Conservation (phyloP, 139 green algal species). For the Micractinium conductrix region DNA sequence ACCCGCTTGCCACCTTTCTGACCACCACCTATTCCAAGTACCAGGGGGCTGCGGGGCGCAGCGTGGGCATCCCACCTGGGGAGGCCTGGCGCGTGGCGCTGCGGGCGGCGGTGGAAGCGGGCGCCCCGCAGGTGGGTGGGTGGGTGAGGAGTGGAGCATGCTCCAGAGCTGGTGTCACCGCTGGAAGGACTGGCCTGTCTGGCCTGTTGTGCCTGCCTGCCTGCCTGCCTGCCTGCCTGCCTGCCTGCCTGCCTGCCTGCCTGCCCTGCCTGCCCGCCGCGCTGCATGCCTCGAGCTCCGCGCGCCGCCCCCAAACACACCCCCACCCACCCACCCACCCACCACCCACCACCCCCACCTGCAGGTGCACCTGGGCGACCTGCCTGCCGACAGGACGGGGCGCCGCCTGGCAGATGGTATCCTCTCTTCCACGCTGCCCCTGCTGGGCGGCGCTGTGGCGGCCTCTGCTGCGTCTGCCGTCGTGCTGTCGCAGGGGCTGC, state of each 20-base stretch:
- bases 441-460: slow-evolving; percentile 19
- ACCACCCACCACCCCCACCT: not conserved
- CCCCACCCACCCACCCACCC: not conserved
- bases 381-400: slow-evolving; percentile 51
- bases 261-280: no score
- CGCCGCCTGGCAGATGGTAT: slow-evolving; percentile 60
- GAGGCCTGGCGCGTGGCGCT: slow-evolving; percentile 79
- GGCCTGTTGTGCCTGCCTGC: no score
- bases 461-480: slow-evolving; percentile 21
- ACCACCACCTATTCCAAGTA: slow-evolving; percentile 56
- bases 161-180: not conserved
- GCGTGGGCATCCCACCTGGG: slow-evolving; percentile 62
- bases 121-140: slow-evolving; percentile 44
- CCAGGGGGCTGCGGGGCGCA: slow-evolving; percentile 54
- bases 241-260: no score
- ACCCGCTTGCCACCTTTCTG: slow-evolving; percentile 48
- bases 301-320: no score
- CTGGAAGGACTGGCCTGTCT: not conserved
- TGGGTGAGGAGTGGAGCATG: not conserved
- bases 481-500: not conserved
- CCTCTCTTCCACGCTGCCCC: slow-evolving; percentile 3
- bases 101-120: slow-evolving; percentile 52
- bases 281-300: no score
- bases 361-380: slow-evolving; percentile 76
- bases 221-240: not conserved